phyloP scores from a whole-genome alignment of 768 basidiomycete genomes.

The Lyophyllum atratum region DNA sequence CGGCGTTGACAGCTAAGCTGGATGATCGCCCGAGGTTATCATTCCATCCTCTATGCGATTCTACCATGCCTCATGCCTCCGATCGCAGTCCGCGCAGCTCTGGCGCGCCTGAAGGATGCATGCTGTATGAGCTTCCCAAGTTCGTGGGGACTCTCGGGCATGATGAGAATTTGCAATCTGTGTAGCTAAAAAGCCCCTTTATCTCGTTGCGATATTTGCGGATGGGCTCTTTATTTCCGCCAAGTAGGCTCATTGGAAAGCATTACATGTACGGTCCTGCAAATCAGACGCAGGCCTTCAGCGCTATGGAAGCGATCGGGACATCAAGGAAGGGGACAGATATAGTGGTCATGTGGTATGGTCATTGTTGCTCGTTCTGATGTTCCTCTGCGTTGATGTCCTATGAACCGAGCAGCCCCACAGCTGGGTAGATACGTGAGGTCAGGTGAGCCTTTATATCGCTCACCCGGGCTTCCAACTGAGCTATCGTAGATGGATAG shows the following conservation, averaged over 20 bases:
- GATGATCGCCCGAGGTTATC: neutral
- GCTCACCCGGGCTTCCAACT: neutral
- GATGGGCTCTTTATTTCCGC: neutral
- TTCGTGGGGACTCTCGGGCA: neutral
- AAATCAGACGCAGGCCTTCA: neutral
- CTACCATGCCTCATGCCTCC: conserved; percentile 2
- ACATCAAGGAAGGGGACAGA: neutral
- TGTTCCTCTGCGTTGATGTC: neutral
- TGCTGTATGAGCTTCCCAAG: conserved; percentile 1
- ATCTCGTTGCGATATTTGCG: neutral
- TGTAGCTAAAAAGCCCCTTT: neutral
- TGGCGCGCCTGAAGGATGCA: neutral
- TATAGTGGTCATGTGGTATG: neutral
- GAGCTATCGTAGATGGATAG: neutral
- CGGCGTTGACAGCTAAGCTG: neutral
- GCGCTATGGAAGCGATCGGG: neutral
- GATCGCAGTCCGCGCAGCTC: neutral
- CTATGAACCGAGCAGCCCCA: neutral
- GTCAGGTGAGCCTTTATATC: neutral
- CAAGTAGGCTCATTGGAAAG: neutral
- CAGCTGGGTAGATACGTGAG: neutral
- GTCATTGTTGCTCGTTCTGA: neutral
- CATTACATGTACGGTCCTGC: neutral
- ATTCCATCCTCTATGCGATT: neutral
- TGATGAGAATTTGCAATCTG: neutral